These are phyloP conservation scores for Glonium stellatum DNA, from an alignment of 495 filamentous ascomycete genomes.

Conservation along the genomic window DNA sequence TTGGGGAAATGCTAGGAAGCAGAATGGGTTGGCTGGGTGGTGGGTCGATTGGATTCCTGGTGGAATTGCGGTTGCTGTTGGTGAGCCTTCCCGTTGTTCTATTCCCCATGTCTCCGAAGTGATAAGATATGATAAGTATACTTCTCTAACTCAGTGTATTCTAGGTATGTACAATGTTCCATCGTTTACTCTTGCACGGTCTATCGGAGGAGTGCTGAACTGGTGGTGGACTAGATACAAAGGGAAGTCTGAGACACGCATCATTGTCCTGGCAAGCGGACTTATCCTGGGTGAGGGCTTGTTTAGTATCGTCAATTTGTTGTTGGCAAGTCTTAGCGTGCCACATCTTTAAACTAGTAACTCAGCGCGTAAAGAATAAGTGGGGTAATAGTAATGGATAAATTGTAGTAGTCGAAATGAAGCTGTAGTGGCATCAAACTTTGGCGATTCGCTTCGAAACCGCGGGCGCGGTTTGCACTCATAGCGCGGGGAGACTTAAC, in stretches of 20 bases:
- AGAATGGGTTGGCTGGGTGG: constrained; percentile 41
- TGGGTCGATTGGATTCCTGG: constrained; percentile 68
- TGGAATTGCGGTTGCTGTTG: constrained; percentile 90
- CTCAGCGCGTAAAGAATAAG: no score
- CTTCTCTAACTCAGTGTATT: constrained; percentile 24
- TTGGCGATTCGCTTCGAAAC: no score
- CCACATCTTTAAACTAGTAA: constrained; percentile 34
- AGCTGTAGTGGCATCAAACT: no score
- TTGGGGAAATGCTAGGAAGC: constrained; percentile 37
- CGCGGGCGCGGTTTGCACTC: no score
- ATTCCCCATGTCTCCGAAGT: neutral
- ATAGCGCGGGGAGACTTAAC: no score
- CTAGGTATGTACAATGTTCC: constrained; percentile 94
- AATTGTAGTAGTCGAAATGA: no score
- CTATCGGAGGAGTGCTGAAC: constrained; percentile 73
- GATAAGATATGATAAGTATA: neutral
- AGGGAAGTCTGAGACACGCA: constrained; percentile 46
- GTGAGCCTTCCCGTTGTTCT: constrained; percentile 39
- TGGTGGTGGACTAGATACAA: constrained; percentile 67
- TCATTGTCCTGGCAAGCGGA: constrained; percentile 62
- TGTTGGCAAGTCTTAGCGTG: constrained; percentile 71
- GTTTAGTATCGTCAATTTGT: constrained; percentile 82
- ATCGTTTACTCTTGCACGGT: constrained; percentile 85
- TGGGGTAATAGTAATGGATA: no score
- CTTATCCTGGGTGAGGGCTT: constrained; percentile 93